Percentiles rank a stretch among this genome's conserved stretches.
Conservation (phyloP, 495 filamentous ascomycete genomes). For the Daldinia caldariorum region DNA sequence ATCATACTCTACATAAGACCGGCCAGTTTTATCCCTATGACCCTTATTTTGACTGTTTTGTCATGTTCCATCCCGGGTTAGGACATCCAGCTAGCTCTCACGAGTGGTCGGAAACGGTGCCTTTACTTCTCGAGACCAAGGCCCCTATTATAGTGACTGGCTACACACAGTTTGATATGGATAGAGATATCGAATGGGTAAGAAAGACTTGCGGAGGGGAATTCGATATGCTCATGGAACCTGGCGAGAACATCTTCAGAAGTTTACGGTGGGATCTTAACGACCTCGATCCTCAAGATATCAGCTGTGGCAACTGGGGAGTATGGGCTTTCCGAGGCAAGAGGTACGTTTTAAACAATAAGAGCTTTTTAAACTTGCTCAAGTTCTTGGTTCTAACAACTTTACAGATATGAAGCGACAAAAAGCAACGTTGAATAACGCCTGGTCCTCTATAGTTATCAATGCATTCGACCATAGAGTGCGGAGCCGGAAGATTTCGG, state of each 20-base stretch:
- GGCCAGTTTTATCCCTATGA: slow-evolving; percentile 91
- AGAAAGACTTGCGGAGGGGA: slow-evolving; percentile 83
- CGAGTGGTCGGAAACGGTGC: slow-evolving; percentile 92
- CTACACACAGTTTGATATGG: slow-evolving; percentile 95
- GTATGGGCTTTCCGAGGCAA: slow-evolving; percentile 97
- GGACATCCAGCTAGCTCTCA: slow-evolving; percentile 92
- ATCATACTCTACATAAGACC: slow-evolving; percentile 92
- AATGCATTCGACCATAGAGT: slow-evolving; percentile 12
- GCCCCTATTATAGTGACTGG: slow-evolving; percentile 92
- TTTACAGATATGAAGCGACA: slow-evolving; percentile 70
- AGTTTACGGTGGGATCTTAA: slow-evolving; percentile 98
- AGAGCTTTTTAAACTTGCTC: background rate
- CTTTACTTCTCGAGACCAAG: slow-evolving; percentile 91
- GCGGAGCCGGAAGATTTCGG: slow-evolving; percentile 7
- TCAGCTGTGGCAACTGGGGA: slow-evolving; percentile 96
- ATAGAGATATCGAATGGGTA: slow-evolving; percentile 89
- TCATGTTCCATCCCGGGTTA: slow-evolving; percentile 95
- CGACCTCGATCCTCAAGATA: slow-evolving; percentile 91
- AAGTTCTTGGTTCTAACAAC: slow-evolving; percentile 45
- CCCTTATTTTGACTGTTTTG: slow-evolving; percentile 96
- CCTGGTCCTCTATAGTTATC: slow-evolving; percentile 1
- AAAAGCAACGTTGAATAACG: slow-evolving; percentile 55
- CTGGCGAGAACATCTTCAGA: slow-evolving; percentile 92
- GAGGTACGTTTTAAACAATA: slow-evolving; percentile 69
- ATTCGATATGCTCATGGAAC: slow-evolving; percentile 89